Evolutionary conservation across 2,329 filamentous ascomycete species (phyloP), one percentile per base, ranked within the genome.

Genomic region (Microascus cirrosus): DNA sequence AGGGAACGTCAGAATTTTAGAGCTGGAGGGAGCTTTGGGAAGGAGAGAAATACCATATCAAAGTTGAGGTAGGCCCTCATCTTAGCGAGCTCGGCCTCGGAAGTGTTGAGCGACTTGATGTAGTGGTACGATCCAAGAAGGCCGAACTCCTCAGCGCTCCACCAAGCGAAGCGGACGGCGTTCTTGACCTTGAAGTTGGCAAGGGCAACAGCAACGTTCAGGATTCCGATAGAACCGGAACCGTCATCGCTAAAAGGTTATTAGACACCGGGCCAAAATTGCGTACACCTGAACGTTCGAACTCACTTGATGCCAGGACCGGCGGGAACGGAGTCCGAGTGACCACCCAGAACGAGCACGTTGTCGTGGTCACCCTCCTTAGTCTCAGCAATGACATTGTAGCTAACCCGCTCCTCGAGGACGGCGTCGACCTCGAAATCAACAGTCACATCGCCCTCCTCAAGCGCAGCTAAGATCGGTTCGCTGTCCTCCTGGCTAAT

Each of bases 11-110:
- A 50, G 45, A 12, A 54, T 35, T 13, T 54, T 36, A n/a, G 25
- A 36, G 15, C 18, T 15, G 3, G 35, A 5, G 53, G 35, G 34
- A 20, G 56, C 24, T 53, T 35, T 2, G 25, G 0, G 24, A 2
- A n/a, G 22, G 12, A 3, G 20, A 20, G 0, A 8, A 70, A 61
- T 61, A 77, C 66, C 79, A 82, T 81, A 64, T 82, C 79, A 58
- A 80, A 81, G 70, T 82, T 80, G 69, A 81, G 76, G 65, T 81
- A 81, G 24, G 77, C 71, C 13, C 77, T 69, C 61, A 81, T 76
- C 70, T 78, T 78, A 64, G 70, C 61, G 10, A 79, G 67, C 64
- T 80, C 77, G 0, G 69, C 67, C 45, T 77, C 72, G 13, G 71
- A 70, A 15, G 61, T 50, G 64, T 73, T 71, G 61, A 74, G 62